Evolutionary conservation across 495 filamentous ascomycete genomes (phyloP).

Genomic region (Hyaloscypha finlandica): DNA sequence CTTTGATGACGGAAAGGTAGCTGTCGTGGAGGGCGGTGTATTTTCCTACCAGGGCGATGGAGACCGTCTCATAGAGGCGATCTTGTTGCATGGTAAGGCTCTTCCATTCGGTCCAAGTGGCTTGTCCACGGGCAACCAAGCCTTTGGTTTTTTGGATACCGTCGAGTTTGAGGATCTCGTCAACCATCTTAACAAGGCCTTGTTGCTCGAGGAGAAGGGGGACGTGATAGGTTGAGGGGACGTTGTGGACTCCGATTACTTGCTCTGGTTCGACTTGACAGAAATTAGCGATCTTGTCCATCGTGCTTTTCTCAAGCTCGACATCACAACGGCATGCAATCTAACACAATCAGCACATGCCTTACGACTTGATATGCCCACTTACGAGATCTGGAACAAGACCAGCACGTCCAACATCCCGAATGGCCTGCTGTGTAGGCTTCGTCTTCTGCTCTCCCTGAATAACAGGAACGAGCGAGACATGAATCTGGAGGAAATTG

Average conservation of each 20-base stretch:
- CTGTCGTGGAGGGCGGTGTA: constrained; percentile 79
- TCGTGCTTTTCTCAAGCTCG: constrained; percentile 68
- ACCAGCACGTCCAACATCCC: constrained; percentile 53
- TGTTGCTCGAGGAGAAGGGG: constrained; percentile 85
- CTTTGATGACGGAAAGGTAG: constrained; percentile 80
- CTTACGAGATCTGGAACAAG: constrained; percentile 79
- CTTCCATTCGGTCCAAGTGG: constrained; percentile 76
- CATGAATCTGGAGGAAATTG: constrained; percentile 87
- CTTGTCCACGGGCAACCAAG: constrained; percentile 56
- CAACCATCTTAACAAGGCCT: constrained; percentile 64
- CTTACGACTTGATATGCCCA: constrained; percentile 1
- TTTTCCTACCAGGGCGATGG: constrained; percentile 90
- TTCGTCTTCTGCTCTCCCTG: constrained; percentile 95
- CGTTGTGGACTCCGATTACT: constrained; percentile 83
- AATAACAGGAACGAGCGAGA: constrained; percentile 74
- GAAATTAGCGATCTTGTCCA: constrained; percentile 83
- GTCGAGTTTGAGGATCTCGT: constrained; percentile 60
- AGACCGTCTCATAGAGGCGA: constrained; percentile 63
- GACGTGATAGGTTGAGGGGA: constrained; percentile 87
- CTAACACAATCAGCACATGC: constrained; percentile 36
- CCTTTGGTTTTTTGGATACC: constrained; percentile 44
- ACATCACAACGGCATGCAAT: constrained; percentile 89
- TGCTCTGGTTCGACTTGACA: constrained; percentile 82
- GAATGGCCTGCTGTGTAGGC: constrained; percentile 89
- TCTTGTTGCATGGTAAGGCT: constrained; percentile 64